Evolutionary conservation across 1,284 basidiomycete species (phyloP).

Genomic region (Sanghuangporus weigelae): DNA sequence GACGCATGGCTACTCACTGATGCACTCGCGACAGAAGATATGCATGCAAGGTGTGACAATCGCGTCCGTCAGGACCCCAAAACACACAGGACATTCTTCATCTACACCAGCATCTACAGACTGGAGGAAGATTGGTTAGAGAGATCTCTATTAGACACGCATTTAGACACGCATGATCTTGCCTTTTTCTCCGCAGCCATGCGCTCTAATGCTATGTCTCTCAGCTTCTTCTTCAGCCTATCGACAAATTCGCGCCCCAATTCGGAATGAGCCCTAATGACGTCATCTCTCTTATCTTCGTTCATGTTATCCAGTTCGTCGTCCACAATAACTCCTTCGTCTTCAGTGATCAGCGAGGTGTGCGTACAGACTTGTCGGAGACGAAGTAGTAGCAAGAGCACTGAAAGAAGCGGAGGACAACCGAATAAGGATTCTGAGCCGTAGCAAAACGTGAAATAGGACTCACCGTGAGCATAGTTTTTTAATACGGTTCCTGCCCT

Average conservation of each 20-base stretch:
- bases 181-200: constrained; percentile 49
- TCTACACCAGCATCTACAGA: constrained; percentile 41
- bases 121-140: constrained; percentile 24
- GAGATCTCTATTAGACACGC: neutral
- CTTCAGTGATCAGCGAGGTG: constrained; percentile 47
- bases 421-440: neutral
- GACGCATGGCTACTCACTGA: constrained; percentile 30
- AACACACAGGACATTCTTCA: constrained; percentile 52
- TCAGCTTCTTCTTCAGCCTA: constrained; percentile 41
- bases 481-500: constrained; percentile 52
- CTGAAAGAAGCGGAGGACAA: constrained; percentile 20
- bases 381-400: constrained; percentile 49
- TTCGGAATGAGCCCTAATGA: constrained; percentile 38
- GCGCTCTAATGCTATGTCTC: constrained; percentile 31
- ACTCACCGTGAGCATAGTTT: constrained; percentile 43
- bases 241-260: constrained; percentile 44
- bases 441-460: neutral
- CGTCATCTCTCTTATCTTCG: constrained; percentile 32
- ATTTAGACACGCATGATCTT: constrained; percentile 14
- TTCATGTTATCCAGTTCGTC: constrained; percentile 33
- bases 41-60: constrained; percentile 46
- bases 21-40: constrained; percentile 47
- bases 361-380: constrained; percentile 54
- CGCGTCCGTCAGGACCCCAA: constrained; percentile 41
- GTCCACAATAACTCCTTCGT: constrained; percentile 32